These are phyloP conservation scores for Zasmidium cellare DNA, from an alignment of 2,329 filamentous ascomycete genomes.

Conservation along the genomic window DNA sequence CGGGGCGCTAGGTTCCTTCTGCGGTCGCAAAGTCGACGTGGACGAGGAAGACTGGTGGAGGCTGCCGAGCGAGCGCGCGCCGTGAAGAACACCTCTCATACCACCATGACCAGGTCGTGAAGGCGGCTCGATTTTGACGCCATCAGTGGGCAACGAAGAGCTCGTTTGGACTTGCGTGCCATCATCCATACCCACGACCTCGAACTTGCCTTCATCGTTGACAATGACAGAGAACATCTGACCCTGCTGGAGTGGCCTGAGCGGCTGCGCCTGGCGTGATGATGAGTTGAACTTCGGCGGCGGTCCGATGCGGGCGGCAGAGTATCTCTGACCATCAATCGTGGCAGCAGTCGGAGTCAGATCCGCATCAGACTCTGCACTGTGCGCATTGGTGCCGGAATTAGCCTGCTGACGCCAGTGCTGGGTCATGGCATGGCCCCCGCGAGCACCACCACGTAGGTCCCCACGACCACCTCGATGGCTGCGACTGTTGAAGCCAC, in stretches of 20 bases:
- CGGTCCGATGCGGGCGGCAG: background rate
- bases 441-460: conserved; percentile 8
- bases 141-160: background rate
- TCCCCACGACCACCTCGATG: conserved; percentile 16
- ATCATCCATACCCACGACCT: background rate
- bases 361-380: background rate
- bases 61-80: background rate
- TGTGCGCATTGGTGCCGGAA: background rate
- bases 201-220: conserved; percentile 3
- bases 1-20: background rate
- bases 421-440: background rate
- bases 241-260: background rate
- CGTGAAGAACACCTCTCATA: background rate
- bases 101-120: background rate
- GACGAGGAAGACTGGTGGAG: conserved; percentile 1
- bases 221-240: conserved; percentile 2
- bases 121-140: background rate
- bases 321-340: background rate
- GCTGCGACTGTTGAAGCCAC: conserved; percentile 10
- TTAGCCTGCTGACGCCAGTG: background rate
- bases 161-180: background rate
- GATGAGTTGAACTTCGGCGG: background rate
- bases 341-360: background rate
- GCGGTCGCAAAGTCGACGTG: background rate
- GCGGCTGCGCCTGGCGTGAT: background rate